phyloP scores from a whole-genome alignment of 108 stramenopile species.

The Cylindrotheca fusiformis region DNA sequence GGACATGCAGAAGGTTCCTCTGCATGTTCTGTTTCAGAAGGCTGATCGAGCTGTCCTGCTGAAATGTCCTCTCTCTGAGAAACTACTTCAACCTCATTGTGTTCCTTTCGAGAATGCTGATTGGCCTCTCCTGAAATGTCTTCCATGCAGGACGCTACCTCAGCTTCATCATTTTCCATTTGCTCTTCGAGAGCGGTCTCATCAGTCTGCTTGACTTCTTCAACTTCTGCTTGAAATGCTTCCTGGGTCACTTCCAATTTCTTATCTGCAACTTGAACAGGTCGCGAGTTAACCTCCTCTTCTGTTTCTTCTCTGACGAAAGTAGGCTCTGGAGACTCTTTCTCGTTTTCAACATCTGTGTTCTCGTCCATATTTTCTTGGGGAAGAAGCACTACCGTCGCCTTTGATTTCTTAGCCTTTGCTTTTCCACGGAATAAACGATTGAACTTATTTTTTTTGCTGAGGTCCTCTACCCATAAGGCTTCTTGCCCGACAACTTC shows the following conservation, averaged over 20 bases:
- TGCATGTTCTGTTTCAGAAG: conserved; percentile 16
- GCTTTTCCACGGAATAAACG: no score
- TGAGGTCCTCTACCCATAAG: no score
- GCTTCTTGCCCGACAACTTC: no score
- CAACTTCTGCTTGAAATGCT: conserved; percentile 12
- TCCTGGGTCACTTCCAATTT: no score
- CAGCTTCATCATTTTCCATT: conserved; percentile 19
- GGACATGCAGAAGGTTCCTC: conserved; percentile 23
- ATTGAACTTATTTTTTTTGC: no score
- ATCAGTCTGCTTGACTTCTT: background rate
- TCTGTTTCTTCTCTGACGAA: conserved; percentile 7
- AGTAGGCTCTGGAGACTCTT: no score
- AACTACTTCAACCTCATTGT: conserved; percentile 1
- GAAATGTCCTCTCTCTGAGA: background rate
- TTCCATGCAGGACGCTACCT: conserved; percentile 22
- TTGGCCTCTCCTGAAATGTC: conserved; percentile 26
- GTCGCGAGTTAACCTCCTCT: conserved; percentile 24
- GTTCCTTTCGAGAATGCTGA: conserved; percentile 14
- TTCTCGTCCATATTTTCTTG: conserved; percentile 19
- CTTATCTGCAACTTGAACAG: no score
- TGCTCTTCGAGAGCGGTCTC: conserved; percentile 25
- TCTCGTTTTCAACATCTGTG: conserved; percentile 5
- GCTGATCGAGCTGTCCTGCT: background rate
- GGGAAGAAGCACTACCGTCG: conserved; percentile 25
- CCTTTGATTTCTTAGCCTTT: conserved; percentile 13